Percentiles rank a stretch among this genome's conserved stretches.
phyloP scores from a whole-genome alignment of 495 filamentous ascomycete genomes.

The Cercophora samala region DNA sequence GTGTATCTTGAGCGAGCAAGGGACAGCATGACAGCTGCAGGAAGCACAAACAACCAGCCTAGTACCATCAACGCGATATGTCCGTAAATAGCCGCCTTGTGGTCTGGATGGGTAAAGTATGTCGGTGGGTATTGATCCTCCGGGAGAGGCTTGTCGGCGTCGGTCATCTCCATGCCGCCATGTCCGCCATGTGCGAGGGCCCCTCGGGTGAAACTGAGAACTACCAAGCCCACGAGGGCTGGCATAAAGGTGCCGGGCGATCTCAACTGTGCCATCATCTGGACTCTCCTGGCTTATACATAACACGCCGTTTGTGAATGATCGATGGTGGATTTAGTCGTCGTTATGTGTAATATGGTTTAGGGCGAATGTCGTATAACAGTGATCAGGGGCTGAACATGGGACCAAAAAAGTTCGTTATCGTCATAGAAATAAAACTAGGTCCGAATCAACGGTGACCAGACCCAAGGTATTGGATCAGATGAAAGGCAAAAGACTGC shows the following conservation, averaged over 20 bases:
- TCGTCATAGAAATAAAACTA: background rate
- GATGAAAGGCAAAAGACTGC: slow-evolving; percentile 5
- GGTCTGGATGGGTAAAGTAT: slow-evolving; percentile 72
- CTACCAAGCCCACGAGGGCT: background rate
- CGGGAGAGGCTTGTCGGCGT: slow-evolving; percentile 38
- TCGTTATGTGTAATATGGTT: too few relatives aligned
- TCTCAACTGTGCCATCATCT: slow-evolving; percentile 26
- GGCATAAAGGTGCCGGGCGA: slow-evolving; percentile 3
- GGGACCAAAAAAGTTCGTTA: background rate
- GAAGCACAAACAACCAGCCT: slow-evolving; percentile 81
- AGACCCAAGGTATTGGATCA: background rate
- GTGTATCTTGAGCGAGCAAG: slow-evolving; percentile 74
- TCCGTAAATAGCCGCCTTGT: slow-evolving; percentile 63
- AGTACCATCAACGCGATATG: slow-evolving; percentile 80
- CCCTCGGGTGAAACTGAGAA: slow-evolving; percentile 38
- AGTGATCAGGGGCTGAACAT: background rate
- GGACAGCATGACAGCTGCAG: slow-evolving; percentile 84
- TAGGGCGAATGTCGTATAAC: too few relatives aligned
- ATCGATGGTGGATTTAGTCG: too few relatives aligned
- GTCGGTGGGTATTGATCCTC: slow-evolving; percentile 51
- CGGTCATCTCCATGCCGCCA: slow-evolving; percentile 47
- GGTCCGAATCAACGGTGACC: background rate
- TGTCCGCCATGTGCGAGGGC: slow-evolving; percentile 40
- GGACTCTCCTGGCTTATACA: background rate
- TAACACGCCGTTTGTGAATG: background rate